Base-by-base conservation (phyloP, 345 rosid species). In the Gossypium rotundifolium region DNA sequence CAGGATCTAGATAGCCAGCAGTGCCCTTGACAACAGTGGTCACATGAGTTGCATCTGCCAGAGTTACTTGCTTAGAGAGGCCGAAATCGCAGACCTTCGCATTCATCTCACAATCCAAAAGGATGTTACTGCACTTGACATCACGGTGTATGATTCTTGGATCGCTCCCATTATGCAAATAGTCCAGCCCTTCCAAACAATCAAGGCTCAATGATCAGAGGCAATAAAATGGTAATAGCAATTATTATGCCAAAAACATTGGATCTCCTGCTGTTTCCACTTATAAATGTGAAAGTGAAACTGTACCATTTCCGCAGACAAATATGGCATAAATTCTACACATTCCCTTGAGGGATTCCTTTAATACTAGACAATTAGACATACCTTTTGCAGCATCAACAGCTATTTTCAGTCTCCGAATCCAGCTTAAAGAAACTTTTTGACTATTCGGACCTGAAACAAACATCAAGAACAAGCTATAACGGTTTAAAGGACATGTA, bases 1-100 rank as follows among this genome's bases (percentile, higher is more conserved):
- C 97, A 45, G 97, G 98, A 68, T 94, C 98, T 17, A 94, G 93
- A 85, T 94, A 94, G 60, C 98, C 98, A 4, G 97, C 96, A 13
- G 98, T 90, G 82, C 97, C 96, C 81, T 92, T 94, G 64, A 94
- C 98, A 64, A 90, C 90, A 27, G 98, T 94, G 59, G 98, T 92
- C 48, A 94, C 85, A 78, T 94, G 98, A 58, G 90, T 88, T 72
- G 92, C 97, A 74, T 94, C 93, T 72, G 89, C 83, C 76, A 82
- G 87, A 77, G 79, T 79, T 45, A 90, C 84, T 74, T 90, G 95
- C 86, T 90, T 90, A 8, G 95, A 88, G 67, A 90, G 95, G 63
- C 95, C 92, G 65, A 90, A 90, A 84, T 90, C 95, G 17, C 88
- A 85, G 44, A 90, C 88, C 77, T 85, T 88, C 78, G 93, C 97